Conservation (phyloP, 305 asterid genomes). For the Solanum hybrid region DNA sequence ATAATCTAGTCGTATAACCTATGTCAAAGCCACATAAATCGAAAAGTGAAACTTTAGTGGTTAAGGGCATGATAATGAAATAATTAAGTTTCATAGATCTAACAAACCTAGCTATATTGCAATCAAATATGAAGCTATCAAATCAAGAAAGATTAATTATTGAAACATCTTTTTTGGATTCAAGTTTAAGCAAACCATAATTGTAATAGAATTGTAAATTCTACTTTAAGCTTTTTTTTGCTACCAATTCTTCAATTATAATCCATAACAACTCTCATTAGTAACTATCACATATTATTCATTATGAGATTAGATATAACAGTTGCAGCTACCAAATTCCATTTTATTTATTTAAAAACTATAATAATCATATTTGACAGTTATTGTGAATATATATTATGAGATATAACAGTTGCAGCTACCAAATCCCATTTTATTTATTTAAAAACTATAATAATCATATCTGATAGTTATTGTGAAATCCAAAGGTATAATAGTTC, state of each 20-base stretch:
- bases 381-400: background rate
- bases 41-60: background rate
- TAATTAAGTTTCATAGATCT: background rate
- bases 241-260: slow-evolving; percentile 1
- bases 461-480: background rate
- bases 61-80: background rate
- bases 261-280: background rate
- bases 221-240: background rate
- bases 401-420: background rate
- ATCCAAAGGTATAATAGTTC: background rate
- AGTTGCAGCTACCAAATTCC: background rate
- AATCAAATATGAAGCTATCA: background rate
- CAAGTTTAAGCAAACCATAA: background rate
- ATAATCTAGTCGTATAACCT: background rate
- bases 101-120: background rate
- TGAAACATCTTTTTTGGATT: background rate
- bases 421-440: background rate
- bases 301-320: background rate
- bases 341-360: background rate
- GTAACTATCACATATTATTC: background rate
- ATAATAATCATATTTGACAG: background rate
- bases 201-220: background rate
- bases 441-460: background rate
- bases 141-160: background rate
- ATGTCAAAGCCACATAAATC: background rate